These are phyloP conservation scores for Russula lepida DNA, from an alignment of 768 basidiomycete species.

Conservation along the genomic window DNA sequence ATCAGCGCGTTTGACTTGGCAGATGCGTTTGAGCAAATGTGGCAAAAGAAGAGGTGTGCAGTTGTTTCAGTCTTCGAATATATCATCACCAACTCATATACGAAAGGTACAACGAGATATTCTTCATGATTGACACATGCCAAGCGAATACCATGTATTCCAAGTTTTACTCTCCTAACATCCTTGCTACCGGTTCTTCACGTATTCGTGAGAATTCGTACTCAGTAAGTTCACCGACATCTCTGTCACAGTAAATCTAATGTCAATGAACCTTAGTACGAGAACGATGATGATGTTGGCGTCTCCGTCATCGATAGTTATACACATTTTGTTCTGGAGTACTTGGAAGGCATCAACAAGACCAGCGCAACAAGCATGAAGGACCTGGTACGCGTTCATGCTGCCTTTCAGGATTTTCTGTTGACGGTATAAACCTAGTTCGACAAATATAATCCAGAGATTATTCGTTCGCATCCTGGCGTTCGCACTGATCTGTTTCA, in stretches of 20 bases:
- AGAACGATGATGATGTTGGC: slow-evolving; percentile 89
- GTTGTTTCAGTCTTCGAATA: not conserved
- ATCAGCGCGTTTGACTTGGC: slow-evolving; percentile 96
- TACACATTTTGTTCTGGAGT: slow-evolving; percentile 86
- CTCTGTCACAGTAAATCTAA: not conserved
- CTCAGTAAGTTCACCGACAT: slow-evolving; percentile 47
- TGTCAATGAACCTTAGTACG: slow-evolving; percentile 46
- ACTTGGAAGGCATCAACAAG: slow-evolving; percentile 89
- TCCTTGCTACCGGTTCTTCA: slow-evolving; percentile 86
- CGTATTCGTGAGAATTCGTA: slow-evolving; percentile 84
- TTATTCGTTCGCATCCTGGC: slow-evolving; percentile 82
- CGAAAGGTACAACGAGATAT: slow-evolving; percentile 81
- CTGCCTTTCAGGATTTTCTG: not conserved
- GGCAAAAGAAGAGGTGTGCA: slow-evolving; percentile 79
- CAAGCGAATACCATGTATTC: slow-evolving; percentile 95
- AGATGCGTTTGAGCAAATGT: slow-evolving; percentile 98
- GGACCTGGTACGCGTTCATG: slow-evolving; percentile 55
- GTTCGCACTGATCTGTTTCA: slow-evolving; percentile 77
- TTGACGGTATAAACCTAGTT: slow-evolving; percentile 44
- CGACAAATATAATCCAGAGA: slow-evolving; percentile 60
- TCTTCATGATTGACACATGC: slow-evolving; percentile 98
- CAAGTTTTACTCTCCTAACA: slow-evolving; percentile 87
- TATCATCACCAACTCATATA: not conserved
- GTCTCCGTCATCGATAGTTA: slow-evolving; percentile 93
- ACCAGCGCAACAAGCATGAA: slow-evolving; percentile 73